Percentiles rank a stretch among this genome's conserved stretches.
Evolutionary conservation across 202 grass and related monocot genomes (phyloP).

Genomic region (Bolboschoenoplectus hybrid): DNA sequence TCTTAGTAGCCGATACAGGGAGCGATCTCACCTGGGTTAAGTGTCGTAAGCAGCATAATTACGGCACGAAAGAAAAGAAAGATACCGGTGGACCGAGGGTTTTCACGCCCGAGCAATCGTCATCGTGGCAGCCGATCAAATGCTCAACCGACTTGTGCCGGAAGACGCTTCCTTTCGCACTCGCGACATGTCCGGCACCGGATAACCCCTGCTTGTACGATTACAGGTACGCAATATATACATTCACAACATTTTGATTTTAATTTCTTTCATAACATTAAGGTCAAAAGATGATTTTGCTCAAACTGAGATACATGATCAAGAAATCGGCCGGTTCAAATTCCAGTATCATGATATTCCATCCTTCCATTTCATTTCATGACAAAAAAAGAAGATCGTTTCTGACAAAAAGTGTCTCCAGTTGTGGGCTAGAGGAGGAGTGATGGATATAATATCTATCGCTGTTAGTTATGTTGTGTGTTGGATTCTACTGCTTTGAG

Average conservation of each 20-base stretch:
- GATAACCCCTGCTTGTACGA: constrained; percentile 81
- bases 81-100: constrained; percentile 16
- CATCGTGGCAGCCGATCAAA: constrained; percentile 64
- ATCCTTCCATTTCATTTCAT: neutral
- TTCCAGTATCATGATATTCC: neutral
- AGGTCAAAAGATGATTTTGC: neutral
- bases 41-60: constrained; percentile 45
- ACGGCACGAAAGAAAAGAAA: neutral
- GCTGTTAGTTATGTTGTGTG: neutral
- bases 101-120: constrained; percentile 59
- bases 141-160: constrained; percentile 76
- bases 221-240: constrained; percentile 55
- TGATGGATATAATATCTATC: neutral
- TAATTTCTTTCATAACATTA: neutral
- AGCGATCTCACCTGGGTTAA: constrained; percentile 74
- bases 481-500: constrained; percentile 26
- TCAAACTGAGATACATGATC: neutral
- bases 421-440: neutral
- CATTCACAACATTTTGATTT: neutral
- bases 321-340: neutral
- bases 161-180: constrained; percentile 69
- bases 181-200: constrained; percentile 67
- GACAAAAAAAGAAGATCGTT: neutral
- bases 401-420: neutral
- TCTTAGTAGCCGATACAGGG: constrained; percentile 56